phyloP scores from a whole-genome alignment of 2,329 filamentous ascomycete genomes.

The Colletotrichum trifolii region DNA sequence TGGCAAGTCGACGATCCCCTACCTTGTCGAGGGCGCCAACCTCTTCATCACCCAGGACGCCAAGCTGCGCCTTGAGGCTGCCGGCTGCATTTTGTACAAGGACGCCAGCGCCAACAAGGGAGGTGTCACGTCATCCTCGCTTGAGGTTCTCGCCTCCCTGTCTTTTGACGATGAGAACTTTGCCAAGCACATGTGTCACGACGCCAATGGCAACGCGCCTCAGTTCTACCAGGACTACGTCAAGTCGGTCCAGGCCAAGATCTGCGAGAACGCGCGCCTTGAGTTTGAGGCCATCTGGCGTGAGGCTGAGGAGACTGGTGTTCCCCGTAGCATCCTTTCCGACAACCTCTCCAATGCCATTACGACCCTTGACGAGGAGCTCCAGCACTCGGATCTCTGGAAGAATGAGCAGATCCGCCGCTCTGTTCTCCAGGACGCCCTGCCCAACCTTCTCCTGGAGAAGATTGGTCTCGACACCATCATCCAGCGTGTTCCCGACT shows the following conservation, averaged over 20 bases:
- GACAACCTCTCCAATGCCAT: conserved; percentile 93
- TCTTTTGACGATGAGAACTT: conserved; percentile 94
- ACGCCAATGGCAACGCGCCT: conserved; percentile 76
- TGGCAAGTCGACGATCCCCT: conserved; percentile 88
- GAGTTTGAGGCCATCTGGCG: conserved; percentile 99
- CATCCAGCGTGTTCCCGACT: conserved; percentile 86
- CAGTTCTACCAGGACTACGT: conserved; percentile 96
- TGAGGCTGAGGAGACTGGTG: conserved; percentile 85
- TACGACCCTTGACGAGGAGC: conserved; percentile 94
- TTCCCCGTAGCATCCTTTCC: conserved; percentile 85
- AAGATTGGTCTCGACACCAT: conserved; percentile 94
- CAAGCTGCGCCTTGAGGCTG: conserved; percentile 92
- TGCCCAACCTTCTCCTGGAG: conserved; percentile 84
- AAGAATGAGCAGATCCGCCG: conserved; percentile 81
- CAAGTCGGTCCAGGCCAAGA: conserved; percentile 88
- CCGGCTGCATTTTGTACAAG: conserved; percentile 96
- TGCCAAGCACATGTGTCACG: conserved; percentile 92
- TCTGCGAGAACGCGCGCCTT: conserved; percentile 88
- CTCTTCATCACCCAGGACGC: conserved; percentile 99
- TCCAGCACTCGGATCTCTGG: conserved; percentile 95
- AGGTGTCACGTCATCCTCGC: conserved; percentile 95
- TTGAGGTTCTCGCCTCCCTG: conserved; percentile 93
- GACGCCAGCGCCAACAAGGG: conserved; percentile 99
- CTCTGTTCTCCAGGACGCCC: conserved; percentile 83
- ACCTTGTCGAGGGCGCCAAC: conserved; percentile 98